Percentiles rank a stretch among this genome's conserved stretches.
Evolutionary conservation across 2,329 filamentous ascomycete species (phyloP).

Genomic region (Rhexocercosporidium sp.): DNA sequence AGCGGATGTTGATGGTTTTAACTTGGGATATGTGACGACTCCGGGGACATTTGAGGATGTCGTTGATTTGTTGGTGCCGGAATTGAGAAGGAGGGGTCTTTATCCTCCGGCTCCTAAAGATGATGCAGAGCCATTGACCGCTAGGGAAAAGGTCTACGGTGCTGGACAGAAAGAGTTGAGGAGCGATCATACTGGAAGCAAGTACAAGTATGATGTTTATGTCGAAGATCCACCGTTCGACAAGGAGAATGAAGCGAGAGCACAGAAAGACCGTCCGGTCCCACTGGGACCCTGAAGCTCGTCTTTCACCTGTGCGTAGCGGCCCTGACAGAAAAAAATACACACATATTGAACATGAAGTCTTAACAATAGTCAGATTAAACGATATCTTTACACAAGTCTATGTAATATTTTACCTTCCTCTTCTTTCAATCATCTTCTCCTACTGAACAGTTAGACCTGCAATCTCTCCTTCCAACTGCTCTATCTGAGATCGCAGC

Average conservation of each 20-base stretch:
- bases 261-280: not conserved
- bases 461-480: not conserved
- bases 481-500: not conserved
- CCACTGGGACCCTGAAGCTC: not conserved
- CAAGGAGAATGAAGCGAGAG: slow-evolving; percentile 18
- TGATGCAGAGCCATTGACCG: slow-evolving; percentile 47
- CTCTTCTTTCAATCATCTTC: too few species aligned
- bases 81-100: slow-evolving; percentile 62
- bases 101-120: slow-evolving; percentile 46
- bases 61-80: slow-evolving; percentile 67
- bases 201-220: slow-evolving; percentile 68
- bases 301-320: not conserved
- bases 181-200: slow-evolving; percentile 62
- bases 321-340: not conserved
- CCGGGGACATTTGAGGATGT: slow-evolving; percentile 72
- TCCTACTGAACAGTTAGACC: not conserved
- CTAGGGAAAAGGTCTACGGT: slow-evolving; percentile 66
- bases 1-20: slow-evolving; percentile 77
- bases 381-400: too few species aligned
- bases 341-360: not conserved
- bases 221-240: slow-evolving; percentile 53
- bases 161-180: slow-evolving; percentile 61
- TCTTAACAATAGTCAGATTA: too few species aligned
- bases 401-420: too few species aligned
- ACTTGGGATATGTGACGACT: slow-evolving; percentile 70